These are phyloP conservation scores for Artemisia annua DNA, from an alignment of 129 eudicot genomes.

Conservation along the genomic window DNA sequence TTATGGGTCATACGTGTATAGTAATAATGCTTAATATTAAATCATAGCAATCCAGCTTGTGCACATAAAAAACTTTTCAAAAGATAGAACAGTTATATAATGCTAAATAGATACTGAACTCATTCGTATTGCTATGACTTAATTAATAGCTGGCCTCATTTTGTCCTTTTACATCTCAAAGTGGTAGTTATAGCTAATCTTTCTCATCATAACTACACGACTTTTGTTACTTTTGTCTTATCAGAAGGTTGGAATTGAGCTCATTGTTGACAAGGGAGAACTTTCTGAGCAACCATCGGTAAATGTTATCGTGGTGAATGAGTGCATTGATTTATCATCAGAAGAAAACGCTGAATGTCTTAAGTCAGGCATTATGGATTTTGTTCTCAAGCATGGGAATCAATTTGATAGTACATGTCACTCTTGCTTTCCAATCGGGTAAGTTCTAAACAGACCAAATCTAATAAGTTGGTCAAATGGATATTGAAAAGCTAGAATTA, in stretches of 20 bases:
- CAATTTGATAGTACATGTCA: conserved; percentile 41
- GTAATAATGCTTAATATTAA: not conserved
- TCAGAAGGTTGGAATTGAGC: conserved; percentile 83
- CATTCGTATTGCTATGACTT: not conserved
- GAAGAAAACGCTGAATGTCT: conserved; percentile 42
- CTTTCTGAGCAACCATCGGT: conserved; percentile 34
- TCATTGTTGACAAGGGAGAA: conserved; percentile 50
- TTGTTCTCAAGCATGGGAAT: conserved; percentile 71
- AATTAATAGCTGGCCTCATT: not conserved
- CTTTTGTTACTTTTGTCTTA: not conserved
- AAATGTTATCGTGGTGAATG: conserved; percentile 45
- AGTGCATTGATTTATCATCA: conserved; percentile 41
- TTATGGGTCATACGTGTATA: no score
- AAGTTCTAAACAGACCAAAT: conserved; percentile 13
- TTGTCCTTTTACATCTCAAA: not conserved
- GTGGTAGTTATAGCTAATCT: conserved; percentile 9
- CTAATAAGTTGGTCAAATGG: no score
- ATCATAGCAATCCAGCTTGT: no score
- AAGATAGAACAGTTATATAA: no score
- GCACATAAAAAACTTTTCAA: no score
- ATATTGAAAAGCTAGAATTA: no score
- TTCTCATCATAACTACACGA: not conserved
- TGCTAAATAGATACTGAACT: not conserved
- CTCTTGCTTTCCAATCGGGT: conserved; percentile 69
- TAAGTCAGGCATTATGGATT: conserved; percentile 70